A percentile compares a stretch with the other conserved stretches of the same genome.
phyloP scores from a whole-genome alignment of 2,329 filamentous ascomycete species.

The Rutstroemia sp. region DNA sequence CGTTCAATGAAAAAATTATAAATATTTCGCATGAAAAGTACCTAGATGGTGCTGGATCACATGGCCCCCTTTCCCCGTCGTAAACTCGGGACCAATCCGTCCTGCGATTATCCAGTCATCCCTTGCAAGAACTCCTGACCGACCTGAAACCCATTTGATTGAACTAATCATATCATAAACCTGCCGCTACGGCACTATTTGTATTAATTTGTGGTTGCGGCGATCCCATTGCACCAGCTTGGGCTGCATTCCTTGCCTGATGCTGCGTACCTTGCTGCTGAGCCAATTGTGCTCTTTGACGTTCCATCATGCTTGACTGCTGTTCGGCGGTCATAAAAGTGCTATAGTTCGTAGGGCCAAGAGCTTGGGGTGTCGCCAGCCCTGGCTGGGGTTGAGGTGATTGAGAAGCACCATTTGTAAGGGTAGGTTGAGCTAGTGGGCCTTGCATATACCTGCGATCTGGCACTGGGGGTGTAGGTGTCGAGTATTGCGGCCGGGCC shows the following conservation, averaged over 20 bases:
- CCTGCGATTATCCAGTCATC: constrained; percentile 3
- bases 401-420: constrained; percentile 22
- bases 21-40: background rate
- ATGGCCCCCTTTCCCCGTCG: background rate
- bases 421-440: constrained; percentile 13
- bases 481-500: constrained; percentile 18
- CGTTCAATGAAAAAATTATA: constrained; percentile 2
- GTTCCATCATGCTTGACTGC: constrained; percentile 31
- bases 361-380: background rate
- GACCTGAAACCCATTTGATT: background rate
- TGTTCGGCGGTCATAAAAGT: constrained; percentile 29
- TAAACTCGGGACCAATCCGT: background rate
- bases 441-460: constrained; percentile 19
- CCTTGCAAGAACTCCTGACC: background rate
- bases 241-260: constrained; percentile 25
- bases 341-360: constrained; percentile 13
- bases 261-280: constrained; percentile 27
- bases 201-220: constrained; percentile 23
- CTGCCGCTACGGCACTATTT: constrained; percentile 15
- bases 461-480: constrained; percentile 18
- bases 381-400: constrained; percentile 16
- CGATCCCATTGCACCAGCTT: constrained; percentile 21
- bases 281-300: constrained; percentile 30
- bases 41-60: background rate
- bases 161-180: background rate